phyloP scores from a whole-genome alignment of 257 asterid genomes.

The Ehretia macrophylla region DNA sequence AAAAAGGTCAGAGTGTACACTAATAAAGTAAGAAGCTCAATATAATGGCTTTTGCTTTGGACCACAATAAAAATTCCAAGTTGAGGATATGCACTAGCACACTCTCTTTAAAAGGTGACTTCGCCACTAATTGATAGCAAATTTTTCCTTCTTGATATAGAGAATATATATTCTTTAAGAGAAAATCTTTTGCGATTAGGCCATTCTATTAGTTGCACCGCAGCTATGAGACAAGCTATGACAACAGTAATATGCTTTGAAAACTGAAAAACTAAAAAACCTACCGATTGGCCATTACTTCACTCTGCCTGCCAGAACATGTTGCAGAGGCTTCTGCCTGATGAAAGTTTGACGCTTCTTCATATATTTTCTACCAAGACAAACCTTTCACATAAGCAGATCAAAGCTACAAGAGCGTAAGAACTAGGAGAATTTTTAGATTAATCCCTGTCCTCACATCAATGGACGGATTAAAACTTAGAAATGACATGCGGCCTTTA shows the following conservation, averaged over 20 bases:
- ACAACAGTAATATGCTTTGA: too few species aligned
- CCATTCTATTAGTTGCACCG: slow-evolving; percentile 1
- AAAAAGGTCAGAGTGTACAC: too few species aligned
- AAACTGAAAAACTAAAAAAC: too few species aligned
- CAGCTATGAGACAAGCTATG: not conserved
- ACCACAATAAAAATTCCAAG: too few species aligned
- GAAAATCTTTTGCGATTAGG: too few species aligned
- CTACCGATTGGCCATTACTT: slow-evolving; percentile 40
- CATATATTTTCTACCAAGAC: slow-evolving; percentile 65
- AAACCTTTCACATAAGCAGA: slow-evolving; percentile 25
- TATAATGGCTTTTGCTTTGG: too few species aligned
- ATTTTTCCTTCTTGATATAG: too few species aligned
- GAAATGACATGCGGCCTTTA: slow-evolving; percentile 91
- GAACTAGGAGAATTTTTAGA: slow-evolving; percentile 10
- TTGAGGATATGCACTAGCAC: too few species aligned
- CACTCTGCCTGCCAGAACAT: slow-evolving; percentile 46
- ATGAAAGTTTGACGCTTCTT: slow-evolving; percentile 37
- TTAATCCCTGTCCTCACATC: slow-evolving; percentile 69
- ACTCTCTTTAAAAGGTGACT: too few species aligned
- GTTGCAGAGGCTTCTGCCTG: slow-evolving; percentile 49
- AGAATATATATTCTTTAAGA: too few species aligned
- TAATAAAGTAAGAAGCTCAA: too few species aligned
- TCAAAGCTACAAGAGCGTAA: slow-evolving; percentile 1
- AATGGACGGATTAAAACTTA: slow-evolving; percentile 81
- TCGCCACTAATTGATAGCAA: too few species aligned